Base-by-base conservation (phyloP, 2,329 filamentous ascomycete species). In the Arthrinium phaeospermum region DNA sequence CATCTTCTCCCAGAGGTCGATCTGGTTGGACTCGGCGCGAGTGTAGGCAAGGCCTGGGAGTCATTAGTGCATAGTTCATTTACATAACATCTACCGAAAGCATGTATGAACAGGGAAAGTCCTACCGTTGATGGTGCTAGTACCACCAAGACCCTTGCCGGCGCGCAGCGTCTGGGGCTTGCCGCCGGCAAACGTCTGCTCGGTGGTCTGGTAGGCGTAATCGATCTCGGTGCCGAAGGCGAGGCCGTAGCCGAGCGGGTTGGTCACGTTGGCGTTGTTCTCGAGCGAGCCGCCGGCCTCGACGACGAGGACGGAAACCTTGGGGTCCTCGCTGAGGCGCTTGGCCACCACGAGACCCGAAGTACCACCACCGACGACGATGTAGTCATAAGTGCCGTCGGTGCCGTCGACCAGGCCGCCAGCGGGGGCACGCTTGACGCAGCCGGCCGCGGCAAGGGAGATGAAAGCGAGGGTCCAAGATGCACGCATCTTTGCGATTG, bases 21-120 rank as follows among this genome's bases (percentile, higher is more conserved):
- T 78, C 75, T 85, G 81, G 16, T 75, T 75, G 7, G 75, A 75
- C 49, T 82, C 78, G 4, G 81, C 79, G 13, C 82, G 80, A 7
- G 78, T 78, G 71, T 83, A 84, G 0, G 79, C 77, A 80, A 81
- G 82, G 45, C 82, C 82, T 83, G 44, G 67, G 30, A 19, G n/a
- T 4, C 12, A n/a, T 27, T 37, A 73, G 70, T 16, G 30, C 12
- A n/a, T n/a, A n/a, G n/a, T n/a, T n/a, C n/a, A n/a, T n/a, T n/a
- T n/a, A n/a, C n/a, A n/a, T n/a, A n/a, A n/a, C n/a, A n/a, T n/a
- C n/a, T n/a, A n/a, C n/a, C n/a, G n/a, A n/a, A n/a, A n/a, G n/a
- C n/a, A n/a, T n/a, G n/a, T n/a, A n/a, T 14, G 13, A 44, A 3
- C 2, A 10, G 3, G 24, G 22, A 10, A 19, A 1, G 24, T 24